Percentiles rank a stretch among this genome's conserved stretches.
Conservation (phyloP, 129 eudicot genomes). For the Arctium minus region DNA sequence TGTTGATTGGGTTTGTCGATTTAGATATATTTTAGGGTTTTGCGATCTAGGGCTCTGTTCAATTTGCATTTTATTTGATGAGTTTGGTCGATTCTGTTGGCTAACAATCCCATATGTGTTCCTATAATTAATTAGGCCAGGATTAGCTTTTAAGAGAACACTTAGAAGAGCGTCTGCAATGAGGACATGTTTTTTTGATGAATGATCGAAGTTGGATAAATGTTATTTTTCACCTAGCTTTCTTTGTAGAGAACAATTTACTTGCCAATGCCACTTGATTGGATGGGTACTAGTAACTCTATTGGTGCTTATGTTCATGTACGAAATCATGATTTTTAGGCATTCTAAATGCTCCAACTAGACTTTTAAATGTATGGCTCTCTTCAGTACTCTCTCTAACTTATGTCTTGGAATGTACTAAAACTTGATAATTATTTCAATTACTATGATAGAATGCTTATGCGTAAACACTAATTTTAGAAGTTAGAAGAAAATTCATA, state of each 20-base stretch:
- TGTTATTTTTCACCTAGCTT: neutral
- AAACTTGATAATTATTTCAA: neutral
- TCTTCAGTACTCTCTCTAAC: neutral
- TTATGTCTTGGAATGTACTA: neutral
- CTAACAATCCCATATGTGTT: neutral
- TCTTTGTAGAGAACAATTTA: neutral
- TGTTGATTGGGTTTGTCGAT: neutral
- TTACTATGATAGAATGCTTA: neutral
- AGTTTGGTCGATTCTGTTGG: neutral
- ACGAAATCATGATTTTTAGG: neutral
- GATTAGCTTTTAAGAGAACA: neutral
- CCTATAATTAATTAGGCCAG: neutral
- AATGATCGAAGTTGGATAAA: neutral
- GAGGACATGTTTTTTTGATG: neutral
- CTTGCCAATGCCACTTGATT: neutral
- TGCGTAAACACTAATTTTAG: neutral
- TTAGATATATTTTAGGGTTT: slow-evolving; percentile 11
- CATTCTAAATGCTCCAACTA: neutral
- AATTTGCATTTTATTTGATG: neutral
- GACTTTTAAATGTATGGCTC: neutral
- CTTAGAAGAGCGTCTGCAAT: neutral
- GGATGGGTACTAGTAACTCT: neutral
- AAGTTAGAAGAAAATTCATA: neutral
- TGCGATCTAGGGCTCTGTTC: slow-evolving; percentile 14
- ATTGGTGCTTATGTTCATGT: neutral